Evolutionary conservation across 805 yeast genomes (phyloP).

Genomic region (Candida hispaniensis): DNA sequence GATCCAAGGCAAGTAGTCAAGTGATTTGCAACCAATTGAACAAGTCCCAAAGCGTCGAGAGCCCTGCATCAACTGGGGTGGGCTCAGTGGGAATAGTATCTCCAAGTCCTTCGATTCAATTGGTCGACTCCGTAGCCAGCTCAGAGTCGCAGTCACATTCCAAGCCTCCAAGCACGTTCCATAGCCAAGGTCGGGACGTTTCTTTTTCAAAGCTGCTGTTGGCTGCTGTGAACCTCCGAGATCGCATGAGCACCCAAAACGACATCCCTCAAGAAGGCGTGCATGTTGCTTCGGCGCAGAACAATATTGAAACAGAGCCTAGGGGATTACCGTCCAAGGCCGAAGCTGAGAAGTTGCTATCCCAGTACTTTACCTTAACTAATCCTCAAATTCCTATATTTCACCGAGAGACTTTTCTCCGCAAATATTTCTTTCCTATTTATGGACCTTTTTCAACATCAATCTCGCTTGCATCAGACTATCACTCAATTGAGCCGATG

Average conservation of each 20-base stretch:
- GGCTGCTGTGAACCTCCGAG: constrained; percentile 53
- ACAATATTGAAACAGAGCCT: too few relatives aligned
- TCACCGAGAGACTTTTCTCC: constrained; percentile 68
- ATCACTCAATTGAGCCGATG: constrained; percentile 17
- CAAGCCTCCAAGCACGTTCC: constrained; percentile 21
- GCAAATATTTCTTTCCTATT: constrained; percentile 59
- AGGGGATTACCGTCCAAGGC: constrained; percentile 55
- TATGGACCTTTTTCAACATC: constrained; percentile 56
- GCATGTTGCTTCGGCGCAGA: too few relatives aligned
- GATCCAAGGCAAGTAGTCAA: background rate
- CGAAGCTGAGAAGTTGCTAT: constrained; percentile 55
- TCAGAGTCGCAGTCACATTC: constrained; percentile 21
- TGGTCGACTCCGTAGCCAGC: constrained; percentile 19
- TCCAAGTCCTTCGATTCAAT: background rate
- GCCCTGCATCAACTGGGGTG: background rate
- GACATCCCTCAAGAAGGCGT: too few relatives aligned
- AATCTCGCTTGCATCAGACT: constrained; percentile 38
- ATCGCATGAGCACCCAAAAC: constrained; percentile 19
- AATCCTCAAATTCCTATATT: constrained; percentile 76
- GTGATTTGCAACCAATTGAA: background rate
- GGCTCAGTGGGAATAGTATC: background rate
- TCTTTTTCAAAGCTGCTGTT: constrained; percentile 68
- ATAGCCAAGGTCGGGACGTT: constrained; percentile 32
- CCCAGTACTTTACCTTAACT: constrained; percentile 62
- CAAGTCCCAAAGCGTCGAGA: background rate